Evolutionary conservation across 2,329 filamentous ascomycete genomes (phyloP), one percentile per base, ranked within the genome.

Genomic region (Alternaria conjuncta): DNA sequence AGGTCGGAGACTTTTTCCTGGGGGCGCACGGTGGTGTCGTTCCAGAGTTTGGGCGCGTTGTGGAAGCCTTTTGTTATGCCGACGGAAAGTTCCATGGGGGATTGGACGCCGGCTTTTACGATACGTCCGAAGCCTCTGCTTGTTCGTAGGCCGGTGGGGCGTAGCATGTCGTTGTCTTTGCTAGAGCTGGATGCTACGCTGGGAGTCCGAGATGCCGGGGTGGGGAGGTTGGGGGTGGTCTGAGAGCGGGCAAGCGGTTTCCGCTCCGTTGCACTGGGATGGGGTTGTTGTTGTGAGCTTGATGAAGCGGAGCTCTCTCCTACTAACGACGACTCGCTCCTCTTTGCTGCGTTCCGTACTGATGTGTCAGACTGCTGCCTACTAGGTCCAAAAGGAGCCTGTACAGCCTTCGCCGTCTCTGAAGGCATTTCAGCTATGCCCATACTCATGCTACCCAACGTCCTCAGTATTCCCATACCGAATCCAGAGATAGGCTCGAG

Each of bases 391-490:
- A 44, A 23, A 3, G 65, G 62, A 23, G 64, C 47, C 6, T 60
- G 54, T 20, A 63, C 61, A 12, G 80, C 81, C 69, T 80, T 82
- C 41, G 84, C 74, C 10, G 87, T 81, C 26, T 86, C 84, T 10
- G 82, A 79, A 0, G 87, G 87, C 20, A 88, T 80, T 71, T 96
- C 92, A 0, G 91, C 91, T 44, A 96, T 84, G 0, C 92, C 92
- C 85, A 94, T 90, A 65, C 90, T 86, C 60, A 97, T 89, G 50
- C 57, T 57, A 15, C 61, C 56, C 32, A 73, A 32, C n/a, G 67
- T 67, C 12, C n/a, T 95, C 80, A 2, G 96, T 80, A 0, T 92
- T 90, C 53, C 88, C 86, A 1, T 64, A 20, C 65, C 65, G 3
- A 57, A 63, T 6, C 70, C 69, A 10, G 69, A 65, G 9, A 72